Conservation (phyloP, 345 rosid genomes). For the Eucalyptus curtisii region DNA sequence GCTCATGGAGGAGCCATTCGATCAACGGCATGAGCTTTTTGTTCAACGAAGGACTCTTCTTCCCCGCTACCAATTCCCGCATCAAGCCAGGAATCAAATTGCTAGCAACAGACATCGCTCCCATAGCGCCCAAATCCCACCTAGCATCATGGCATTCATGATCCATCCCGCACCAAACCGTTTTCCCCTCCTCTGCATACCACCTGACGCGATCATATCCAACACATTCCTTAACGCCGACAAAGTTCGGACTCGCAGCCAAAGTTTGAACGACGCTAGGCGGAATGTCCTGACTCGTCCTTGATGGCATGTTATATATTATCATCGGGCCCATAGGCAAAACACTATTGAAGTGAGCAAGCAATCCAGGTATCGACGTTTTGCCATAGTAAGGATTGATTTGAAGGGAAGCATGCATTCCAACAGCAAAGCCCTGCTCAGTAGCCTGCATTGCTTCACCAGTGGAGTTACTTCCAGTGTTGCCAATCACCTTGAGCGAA, state of each 20-base stretch:
- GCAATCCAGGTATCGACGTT: conserved; percentile 70
- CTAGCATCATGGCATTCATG: conserved; percentile 83
- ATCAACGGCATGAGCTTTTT: conserved; percentile 61
- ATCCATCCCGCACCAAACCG: conserved; percentile 86
- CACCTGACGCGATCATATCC: conserved; percentile 64
- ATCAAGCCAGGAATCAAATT: conserved; percentile 65
- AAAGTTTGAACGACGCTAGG: conserved; percentile 34
- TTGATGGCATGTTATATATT: conserved; percentile 70
- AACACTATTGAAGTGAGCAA: conserved; percentile 60
- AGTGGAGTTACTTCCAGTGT: conserved; percentile 87
- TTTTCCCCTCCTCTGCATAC: conserved; percentile 50
- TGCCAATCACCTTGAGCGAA: conserved; percentile 69
- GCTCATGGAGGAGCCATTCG: conserved; percentile 69
- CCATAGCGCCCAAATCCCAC: conserved; percentile 64
- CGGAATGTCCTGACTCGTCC: conserved; percentile 80
- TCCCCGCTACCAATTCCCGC: conserved; percentile 52
- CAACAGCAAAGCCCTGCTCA: conserved; percentile 86
- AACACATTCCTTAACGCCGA: conserved; percentile 71
- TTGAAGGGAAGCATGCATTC: conserved; percentile 92
- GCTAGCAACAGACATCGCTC: conserved; percentile 73
- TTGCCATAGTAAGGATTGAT: conserved; percentile 90
- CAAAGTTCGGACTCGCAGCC: conserved; percentile 50
- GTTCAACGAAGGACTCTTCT: conserved; percentile 45
- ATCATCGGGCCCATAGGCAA: conserved; percentile 82
- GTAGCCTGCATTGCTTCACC: conserved; percentile 90